These are phyloP conservation scores for Picochlorum sp. DNA, from an alignment of 139 green algal species.

Conservation along the genomic window DNA sequence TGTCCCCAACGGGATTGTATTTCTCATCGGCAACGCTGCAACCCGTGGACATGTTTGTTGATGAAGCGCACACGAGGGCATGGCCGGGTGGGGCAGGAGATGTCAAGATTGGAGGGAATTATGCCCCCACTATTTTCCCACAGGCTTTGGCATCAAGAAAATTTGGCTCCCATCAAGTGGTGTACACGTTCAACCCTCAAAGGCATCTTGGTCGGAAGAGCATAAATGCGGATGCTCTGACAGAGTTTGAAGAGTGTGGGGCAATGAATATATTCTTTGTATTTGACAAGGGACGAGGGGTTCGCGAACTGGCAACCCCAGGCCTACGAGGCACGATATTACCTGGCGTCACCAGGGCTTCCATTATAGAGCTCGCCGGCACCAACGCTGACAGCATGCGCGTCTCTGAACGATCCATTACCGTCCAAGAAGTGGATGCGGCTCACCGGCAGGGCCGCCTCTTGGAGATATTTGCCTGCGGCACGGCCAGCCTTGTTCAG, in stretches of 20 bases:
- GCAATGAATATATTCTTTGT: conserved; percentile 86
- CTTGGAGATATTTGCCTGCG: conserved; percentile 65
- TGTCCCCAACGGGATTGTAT: conserved; percentile 73
- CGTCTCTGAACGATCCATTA: conserved; percentile 40
- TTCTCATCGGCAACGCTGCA: conserved; percentile 38
- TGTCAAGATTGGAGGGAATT: conserved; percentile 66
- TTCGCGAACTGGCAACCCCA: conserved; percentile 59
- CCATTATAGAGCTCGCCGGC: conserved; percentile 44
- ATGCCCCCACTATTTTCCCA: conserved; percentile 57
- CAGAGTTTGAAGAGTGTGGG: conserved; percentile 49
- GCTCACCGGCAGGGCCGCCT: conserved; percentile 30
- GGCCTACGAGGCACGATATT: conserved; percentile 68
- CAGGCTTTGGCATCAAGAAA: conserved; percentile 25
- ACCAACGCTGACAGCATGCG: conserved; percentile 39
- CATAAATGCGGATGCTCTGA: too few species aligned
- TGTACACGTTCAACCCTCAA: conserved; percentile 21
- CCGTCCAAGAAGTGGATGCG: conserved; percentile 21
- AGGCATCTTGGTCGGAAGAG: too few species aligned
- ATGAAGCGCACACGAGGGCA: conserved; percentile 48
- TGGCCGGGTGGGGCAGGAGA: conserved; percentile 64
- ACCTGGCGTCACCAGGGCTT: conserved; percentile 66
- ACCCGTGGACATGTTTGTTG: conserved; percentile 58
- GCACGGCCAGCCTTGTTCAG: conserved; percentile 70
- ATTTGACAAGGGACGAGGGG: conserved; percentile 19
- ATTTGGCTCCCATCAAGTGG: conserved; percentile 23